Evolutionary conservation across 2,329 filamentous ascomycete genomes (phyloP), one percentile per base, ranked within the genome.

Genomic region (Thelonectria rubi): DNA sequence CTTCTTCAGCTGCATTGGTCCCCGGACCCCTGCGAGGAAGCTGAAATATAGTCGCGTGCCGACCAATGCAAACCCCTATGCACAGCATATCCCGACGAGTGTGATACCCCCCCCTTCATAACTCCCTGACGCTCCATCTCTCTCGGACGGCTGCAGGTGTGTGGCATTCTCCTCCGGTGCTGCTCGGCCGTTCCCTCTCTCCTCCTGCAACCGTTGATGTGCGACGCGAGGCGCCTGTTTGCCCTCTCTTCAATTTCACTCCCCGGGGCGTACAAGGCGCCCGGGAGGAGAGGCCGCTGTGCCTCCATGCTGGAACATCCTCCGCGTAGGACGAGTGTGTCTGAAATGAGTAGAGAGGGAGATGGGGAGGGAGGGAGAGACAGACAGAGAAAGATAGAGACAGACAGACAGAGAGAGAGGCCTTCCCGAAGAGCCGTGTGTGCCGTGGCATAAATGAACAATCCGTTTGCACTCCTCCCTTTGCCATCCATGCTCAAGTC

Each of bases 141-240:
- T 55, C 30, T 14, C 12, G 32, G 40, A 47, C 52, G 54, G 59
- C 21, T 7, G 21, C 21, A 24, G 21, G 4, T 24, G 21, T 43
- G 62, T 66, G 63, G 39, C 53, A 52, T 50, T 52, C 43, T 12
- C 7, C 7, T 7, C 9, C 52, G 43, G 69, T 72, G 58, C 62
- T 64, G 65, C 65, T 67, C 57, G 61, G 55, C 59, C 53, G 52
- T 66, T 63, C 63, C 58, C 57, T 67, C 34, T 14, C 15, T 11
- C 26, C 34, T 37, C 15, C 56, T 32, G 42, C 58, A 65, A 49
- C 69, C 69, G 68, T 72, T 72, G 37, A 65, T 62, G 69, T 72
- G 64, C 65, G 21, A 72, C 69, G 21, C 46, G 11, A 43, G 52
- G 60, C 37, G 5, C 30, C 62, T 69, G 69, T 72, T 72, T 72